Conservation (phyloP, 352 stramenopile genomes). For the Pythium volutum region DNA sequence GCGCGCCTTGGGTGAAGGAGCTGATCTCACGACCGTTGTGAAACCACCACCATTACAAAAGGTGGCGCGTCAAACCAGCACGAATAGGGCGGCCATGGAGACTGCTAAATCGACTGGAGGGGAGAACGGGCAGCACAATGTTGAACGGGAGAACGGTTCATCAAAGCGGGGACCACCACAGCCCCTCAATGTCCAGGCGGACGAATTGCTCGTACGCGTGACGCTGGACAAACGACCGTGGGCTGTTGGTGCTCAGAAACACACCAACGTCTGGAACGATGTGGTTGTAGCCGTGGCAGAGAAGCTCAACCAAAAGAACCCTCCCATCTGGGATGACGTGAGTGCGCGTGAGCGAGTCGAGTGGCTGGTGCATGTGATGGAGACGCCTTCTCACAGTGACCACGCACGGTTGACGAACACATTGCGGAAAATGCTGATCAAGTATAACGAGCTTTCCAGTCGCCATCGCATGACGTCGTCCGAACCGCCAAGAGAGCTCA, state of each 20-base stretch:
- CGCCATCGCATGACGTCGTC: not conserved
- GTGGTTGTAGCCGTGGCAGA: not conserved
- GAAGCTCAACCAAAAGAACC: not conserved
- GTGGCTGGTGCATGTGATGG: not conserved
- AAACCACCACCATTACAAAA: not conserved
- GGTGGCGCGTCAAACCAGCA: not conserved
- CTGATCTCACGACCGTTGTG: not conserved
- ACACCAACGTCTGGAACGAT: not conserved
- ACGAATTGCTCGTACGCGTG: slow-evolving; percentile 4
- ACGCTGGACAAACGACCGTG: slow-evolving; percentile 6
- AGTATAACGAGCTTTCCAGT: not conserved
- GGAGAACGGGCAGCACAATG: not conserved
- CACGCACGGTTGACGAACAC: not conserved
- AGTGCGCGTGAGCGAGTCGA: not conserved
- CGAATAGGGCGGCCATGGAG: not conserved
- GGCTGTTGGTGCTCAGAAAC: not conserved
- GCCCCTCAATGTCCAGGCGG: slow-evolving; percentile 5
- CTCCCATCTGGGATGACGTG: not conserved
- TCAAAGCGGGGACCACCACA: not conserved
- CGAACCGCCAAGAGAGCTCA: not conserved
- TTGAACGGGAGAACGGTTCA: not conserved
- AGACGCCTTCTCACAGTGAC: slow-evolving; percentile 5
- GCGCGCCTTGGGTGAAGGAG: not conserved
- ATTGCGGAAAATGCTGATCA: not conserved
- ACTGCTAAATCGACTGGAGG: not conserved